phyloP scores from a whole-genome alignment of 2,329 filamentous ascomycete species.

The Ophiognomonia clavigignenti-juglandacearum region DNA sequence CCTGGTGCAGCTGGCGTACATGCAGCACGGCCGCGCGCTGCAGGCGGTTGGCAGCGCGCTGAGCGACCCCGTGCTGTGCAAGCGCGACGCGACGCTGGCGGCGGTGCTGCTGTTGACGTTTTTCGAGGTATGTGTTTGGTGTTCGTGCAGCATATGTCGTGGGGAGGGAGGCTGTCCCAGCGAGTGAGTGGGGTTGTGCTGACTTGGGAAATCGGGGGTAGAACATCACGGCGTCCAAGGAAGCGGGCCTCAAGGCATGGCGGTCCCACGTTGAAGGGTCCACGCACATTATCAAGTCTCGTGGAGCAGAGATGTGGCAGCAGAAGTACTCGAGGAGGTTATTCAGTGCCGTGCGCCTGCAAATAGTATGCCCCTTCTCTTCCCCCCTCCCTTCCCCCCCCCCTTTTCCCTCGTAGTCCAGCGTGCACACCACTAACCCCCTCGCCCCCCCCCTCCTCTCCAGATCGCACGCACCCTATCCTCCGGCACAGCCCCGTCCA shows the following conservation, averaged over 20 bases:
- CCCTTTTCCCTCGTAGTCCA: slow-evolving; percentile 28
- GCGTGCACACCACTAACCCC: slow-evolving; percentile 25
- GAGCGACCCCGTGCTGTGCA: slow-evolving; percentile 42
- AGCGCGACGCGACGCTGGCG: slow-evolving; percentile 51
- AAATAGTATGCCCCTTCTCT: slow-evolving; percentile 39
- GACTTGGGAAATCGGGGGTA: too few species aligned
- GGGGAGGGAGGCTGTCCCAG: too few species aligned
- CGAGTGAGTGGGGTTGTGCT: too few species aligned
- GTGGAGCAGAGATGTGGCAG: slow-evolving; percentile 49
- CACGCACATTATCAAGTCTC: slow-evolving; percentile 52
- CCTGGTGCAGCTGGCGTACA: slow-evolving; percentile 36
- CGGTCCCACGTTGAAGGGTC: slow-evolving; percentile 59
- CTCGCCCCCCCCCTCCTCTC: neutral
- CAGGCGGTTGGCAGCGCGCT: slow-evolving; percentile 47
- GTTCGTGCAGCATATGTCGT: too few species aligned
- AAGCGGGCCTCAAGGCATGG: slow-evolving; percentile 53
- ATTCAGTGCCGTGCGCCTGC: slow-evolving; percentile 55
- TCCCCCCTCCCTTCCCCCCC: too few species aligned
- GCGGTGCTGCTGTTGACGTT: slow-evolving; percentile 55
- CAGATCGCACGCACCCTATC: slow-evolving; percentile 50
- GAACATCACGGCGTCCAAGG: slow-evolving; percentile 48
- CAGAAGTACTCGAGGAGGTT: slow-evolving; percentile 49
- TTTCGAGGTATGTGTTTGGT: slow-evolving; percentile 57
- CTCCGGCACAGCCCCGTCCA: slow-evolving; percentile 44
- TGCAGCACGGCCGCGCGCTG: slow-evolving; percentile 51